These are phyloP conservation scores for Tricholoma sp. DNA, from an alignment of 768 basidiomycete species.

Conservation along the genomic window DNA sequence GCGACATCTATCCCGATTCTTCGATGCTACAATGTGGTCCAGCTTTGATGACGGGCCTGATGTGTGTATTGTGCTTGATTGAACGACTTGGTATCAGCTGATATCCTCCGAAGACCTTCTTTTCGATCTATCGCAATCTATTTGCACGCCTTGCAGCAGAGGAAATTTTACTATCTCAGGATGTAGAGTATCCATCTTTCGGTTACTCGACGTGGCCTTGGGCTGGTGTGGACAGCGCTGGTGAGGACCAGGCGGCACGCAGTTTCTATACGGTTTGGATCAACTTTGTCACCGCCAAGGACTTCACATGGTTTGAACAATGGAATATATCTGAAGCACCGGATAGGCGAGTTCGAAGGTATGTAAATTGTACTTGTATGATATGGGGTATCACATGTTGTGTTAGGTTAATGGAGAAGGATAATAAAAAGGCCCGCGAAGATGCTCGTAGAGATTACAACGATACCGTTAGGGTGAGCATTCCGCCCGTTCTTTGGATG, in stretches of 20 bases:
- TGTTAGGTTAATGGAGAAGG: constrained; percentile 84
- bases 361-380: constrained; percentile 9
- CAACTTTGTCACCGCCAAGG: constrained; percentile 83
- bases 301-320: constrained; percentile 82
- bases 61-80: constrained; percentile 32
- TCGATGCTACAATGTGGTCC: constrained; percentile 66
- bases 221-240: constrained; percentile 41
- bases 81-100: constrained; percentile 1
- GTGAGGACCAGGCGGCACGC: constrained; percentile 48
- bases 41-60: constrained; percentile 59
- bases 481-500: constrained; percentile 5
- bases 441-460: constrained; percentile 89
- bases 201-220: constrained; percentile 78
- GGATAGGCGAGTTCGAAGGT: constrained; percentile 81
- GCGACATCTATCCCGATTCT: constrained; percentile 79
- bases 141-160: constrained; percentile 82
- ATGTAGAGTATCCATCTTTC: constrained; percentile 71
- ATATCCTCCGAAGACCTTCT: constrained; percentile 65
- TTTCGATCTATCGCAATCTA: constrained; percentile 80
- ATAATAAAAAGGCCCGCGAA: constrained; percentile 90
- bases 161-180: constrained; percentile 46
- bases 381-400: neutral
- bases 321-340: constrained; percentile 85
- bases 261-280: constrained; percentile 84
- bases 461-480: constrained; percentile 78